Base-by-base conservation (phyloP, 768 basidiomycete species). In the Leccinum variicolor region DNA sequence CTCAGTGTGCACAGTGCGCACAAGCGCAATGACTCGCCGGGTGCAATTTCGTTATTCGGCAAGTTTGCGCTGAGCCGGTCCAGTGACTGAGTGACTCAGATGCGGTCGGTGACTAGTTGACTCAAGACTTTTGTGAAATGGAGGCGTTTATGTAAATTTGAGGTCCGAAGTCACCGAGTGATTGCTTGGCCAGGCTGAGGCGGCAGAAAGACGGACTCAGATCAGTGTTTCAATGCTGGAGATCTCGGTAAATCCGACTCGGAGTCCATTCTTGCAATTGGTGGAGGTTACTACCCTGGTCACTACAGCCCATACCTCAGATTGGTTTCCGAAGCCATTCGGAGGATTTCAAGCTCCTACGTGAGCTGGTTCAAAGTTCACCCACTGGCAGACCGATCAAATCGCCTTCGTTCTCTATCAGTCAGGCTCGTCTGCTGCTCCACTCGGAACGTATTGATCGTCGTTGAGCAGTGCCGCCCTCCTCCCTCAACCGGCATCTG, bases 401-500 rank as follows among this genome's bases (percentile, higher is more conserved):
- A 45, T 29, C 26, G 25, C 25, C 25, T 25, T 25, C 25, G 41
- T 29, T 39, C 41, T 19, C 31, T 10, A 36, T 55, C 25, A n/a
- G 54, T 48, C 33, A 15, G 23, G 11, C 45, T 52, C 19, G 19
- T 43, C 53, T 57, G 50, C 15, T 17, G 8, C 48, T 50, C 63
- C 62, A 41, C 55, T 31, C 4, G 29, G 41, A 45, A 26, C 19
- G 11, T 23, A 17, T 21, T 56, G 23, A 59, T 48, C 55, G 45
- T 54, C 49, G 19, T 29, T 15, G 43, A 25, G 51, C 51, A 36
- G 31, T 53, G 56, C 52, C 52, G 56, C 52, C 52, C 13, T 21
- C 19, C 9, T 6, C 33, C 15, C 34, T 23, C 34, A 13, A 43
- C 25, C 43, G 26, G 56, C 39, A 26, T 55, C 55, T 29, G 8